Conservation (phyloP, 345 rosid species). For the Psidium guajava region DNA sequence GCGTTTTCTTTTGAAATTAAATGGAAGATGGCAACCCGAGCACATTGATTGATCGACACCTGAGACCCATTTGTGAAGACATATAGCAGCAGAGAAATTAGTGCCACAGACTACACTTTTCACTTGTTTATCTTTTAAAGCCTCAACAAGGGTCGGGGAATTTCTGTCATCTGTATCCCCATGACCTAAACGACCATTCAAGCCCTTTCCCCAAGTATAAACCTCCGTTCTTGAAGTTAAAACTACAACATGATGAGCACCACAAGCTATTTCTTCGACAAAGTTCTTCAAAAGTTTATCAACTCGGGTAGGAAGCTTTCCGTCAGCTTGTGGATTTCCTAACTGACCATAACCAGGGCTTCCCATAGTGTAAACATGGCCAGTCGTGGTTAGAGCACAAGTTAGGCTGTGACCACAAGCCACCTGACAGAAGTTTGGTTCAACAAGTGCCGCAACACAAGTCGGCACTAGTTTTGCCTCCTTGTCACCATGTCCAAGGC, state of each 20-base stretch:
- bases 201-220: conserved; percentile 82
- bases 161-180: conserved; percentile 61
- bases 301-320: conserved; percentile 49
- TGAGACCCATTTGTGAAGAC: conserved; percentile 72
- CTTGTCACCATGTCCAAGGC: conserved; percentile 77
- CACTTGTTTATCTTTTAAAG: conserved; percentile 62
- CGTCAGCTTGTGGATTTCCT: conserved; percentile 59
- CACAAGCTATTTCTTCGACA: conserved; percentile 74
- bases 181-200: conserved; percentile 67
- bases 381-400: conserved; percentile 50
- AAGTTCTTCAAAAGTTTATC: conserved; percentile 49
- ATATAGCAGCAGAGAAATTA: conserved; percentile 61
- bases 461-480: conserved; percentile 65
- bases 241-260: conserved; percentile 69
- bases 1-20: conserved; percentile 68
- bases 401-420: conserved; percentile 70
- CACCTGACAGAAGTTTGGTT: conserved; percentile 67
- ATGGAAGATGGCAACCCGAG: conserved; percentile 59
- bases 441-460: conserved; percentile 70
- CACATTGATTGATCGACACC: conserved; percentile 71
- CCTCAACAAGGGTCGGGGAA: conserved; percentile 51
- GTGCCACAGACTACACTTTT: conserved; percentile 66
- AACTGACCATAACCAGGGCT: conserved; percentile 72
- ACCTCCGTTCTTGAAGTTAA: conserved; percentile 73
- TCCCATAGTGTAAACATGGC: conserved; percentile 75